These are phyloP conservation scores for Akanthomyces uredinophilus DNA, from an alignment of 2,329 filamentous ascomycete genomes.

Conservation along the genomic window DNA sequence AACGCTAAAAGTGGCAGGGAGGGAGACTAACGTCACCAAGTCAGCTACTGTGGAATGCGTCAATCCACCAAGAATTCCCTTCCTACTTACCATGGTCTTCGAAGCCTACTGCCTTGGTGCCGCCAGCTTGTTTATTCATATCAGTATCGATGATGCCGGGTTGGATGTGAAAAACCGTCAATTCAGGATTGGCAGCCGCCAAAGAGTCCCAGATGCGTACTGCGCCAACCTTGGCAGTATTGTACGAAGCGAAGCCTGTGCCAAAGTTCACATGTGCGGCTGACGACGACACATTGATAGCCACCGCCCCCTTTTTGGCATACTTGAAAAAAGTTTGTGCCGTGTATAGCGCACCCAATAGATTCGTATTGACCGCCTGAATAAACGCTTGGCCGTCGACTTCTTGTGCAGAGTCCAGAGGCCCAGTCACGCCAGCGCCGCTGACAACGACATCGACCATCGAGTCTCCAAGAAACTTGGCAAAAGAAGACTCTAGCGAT, in stretches of 20 bases:
- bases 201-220: neutral
- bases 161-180: neutral
- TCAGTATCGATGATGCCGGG: neutral
- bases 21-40: conserved; percentile 14
- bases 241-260: neutral
- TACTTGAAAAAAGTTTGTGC: too few relatives aligned
- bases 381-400: conserved; percentile 22
- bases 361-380: conserved; percentile 19
- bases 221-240: neutral
- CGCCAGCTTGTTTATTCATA: neutral
- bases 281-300: neutral
- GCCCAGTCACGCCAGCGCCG: conserved; percentile 22
- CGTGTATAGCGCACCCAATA: too few relatives aligned
- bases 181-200: neutral
- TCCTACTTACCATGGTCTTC: conserved; percentile 4
- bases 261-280: neutral
- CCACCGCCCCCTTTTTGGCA: too few relatives aligned
- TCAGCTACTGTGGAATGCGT: neutral
- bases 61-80: neutral
- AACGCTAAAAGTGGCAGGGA: conserved; percentile 18
- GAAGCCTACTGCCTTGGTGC: neutral
- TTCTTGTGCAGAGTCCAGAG: conserved; percentile 17
- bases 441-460: conserved; percentile 25
- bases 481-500: conserved; percentile 13
- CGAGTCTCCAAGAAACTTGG: neutral